phyloP scores from a whole-genome alignment of 768 basidiomycete species.

The Rickenella mellea region DNA sequence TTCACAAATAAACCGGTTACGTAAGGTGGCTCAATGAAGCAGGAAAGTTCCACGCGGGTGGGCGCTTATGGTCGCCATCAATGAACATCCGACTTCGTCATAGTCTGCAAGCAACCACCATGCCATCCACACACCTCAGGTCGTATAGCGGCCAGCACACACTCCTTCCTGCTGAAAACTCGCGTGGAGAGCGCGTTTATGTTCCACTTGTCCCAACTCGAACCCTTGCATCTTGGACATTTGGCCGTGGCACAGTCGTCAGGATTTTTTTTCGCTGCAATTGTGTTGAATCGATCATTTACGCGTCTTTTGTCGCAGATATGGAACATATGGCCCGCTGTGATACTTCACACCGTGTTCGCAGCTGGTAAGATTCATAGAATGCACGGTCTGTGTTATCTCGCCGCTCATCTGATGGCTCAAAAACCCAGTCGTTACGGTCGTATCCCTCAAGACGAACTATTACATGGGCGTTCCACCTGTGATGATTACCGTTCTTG shows the following conservation, averaged over 20 bases:
- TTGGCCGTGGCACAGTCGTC: conserved; percentile 36
- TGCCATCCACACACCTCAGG: conserved; percentile 6
- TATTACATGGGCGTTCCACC: conserved; percentile 38
- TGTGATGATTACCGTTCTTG: conserved; percentile 53
- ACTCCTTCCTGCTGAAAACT: conserved; percentile 15
- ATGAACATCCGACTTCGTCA: too few relatives aligned
- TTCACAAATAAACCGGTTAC: too few relatives aligned
- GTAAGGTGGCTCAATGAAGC: too few relatives aligned
- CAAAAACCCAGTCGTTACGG: conserved; percentile 32
- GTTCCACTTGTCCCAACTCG: conserved; percentile 11
- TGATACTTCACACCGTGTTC: conserved; percentile 49
- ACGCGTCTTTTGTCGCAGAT: conserved; percentile 18
- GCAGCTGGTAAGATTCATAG: conserved; percentile 31
- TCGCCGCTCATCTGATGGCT: background rate
- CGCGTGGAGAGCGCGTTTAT: conserved; percentile 2
- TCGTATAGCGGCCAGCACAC: conserved; percentile 16
- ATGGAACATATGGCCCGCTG: conserved; percentile 61
- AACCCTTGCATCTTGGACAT: conserved; percentile 24
- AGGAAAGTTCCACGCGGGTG: too few relatives aligned
- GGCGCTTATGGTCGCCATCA: too few relatives aligned
- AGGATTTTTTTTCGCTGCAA: conserved; percentile 3
- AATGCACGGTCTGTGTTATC: background rate
- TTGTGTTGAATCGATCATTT: background rate
- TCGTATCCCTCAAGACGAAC: conserved; percentile 29
- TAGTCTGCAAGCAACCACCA: too few relatives aligned